Conservation (phyloP, 2,329 filamentous ascomycete genomes). For the Monilinia laxa region DNA sequence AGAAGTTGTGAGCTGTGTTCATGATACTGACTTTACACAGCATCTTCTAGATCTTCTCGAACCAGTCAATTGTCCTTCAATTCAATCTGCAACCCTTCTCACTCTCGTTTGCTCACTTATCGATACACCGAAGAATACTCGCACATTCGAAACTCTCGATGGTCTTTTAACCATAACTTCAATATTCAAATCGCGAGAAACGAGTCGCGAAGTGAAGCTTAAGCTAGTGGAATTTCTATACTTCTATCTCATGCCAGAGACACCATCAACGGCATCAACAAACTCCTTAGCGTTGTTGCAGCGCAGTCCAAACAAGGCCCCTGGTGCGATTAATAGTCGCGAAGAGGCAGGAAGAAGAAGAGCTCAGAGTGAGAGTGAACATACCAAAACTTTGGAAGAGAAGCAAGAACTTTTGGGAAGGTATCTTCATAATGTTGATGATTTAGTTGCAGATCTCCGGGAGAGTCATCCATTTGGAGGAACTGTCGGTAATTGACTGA, state of each 20-base stretch:
- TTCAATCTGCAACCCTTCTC: constrained; percentile 86
- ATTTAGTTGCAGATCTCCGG: constrained; percentile 69
- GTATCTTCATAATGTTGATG: constrained; percentile 62
- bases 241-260: constrained; percentile 97
- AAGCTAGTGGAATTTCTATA: constrained; percentile 97
- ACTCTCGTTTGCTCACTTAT: constrained; percentile 88
- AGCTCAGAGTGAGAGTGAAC: constrained; percentile 41
- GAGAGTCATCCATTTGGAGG: constrained; percentile 74
- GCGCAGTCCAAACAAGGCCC: constrained; percentile 67
- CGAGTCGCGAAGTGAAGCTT: constrained; percentile 84
- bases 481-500: constrained; percentile 47
- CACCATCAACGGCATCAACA: constrained; percentile 51
- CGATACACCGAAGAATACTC: constrained; percentile 81
- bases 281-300: constrained; percentile 55
- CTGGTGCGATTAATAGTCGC: constrained; percentile 52
- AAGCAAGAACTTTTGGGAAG: constrained; percentile 64
- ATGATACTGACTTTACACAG: constrained; percentile 42
- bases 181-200: constrained; percentile 85
- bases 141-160: constrained; percentile 88
- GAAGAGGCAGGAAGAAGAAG: constrained; percentile 40
- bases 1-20: background rate
- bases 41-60: constrained; percentile 93
- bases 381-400: constrained; percentile 60
- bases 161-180: constrained; percentile 89
- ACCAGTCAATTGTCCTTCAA: constrained; percentile 84